phyloP scores from a whole-genome alignment of 176 grass and related monocot genomes.

The Eremochloa ophiuroides region DNA sequence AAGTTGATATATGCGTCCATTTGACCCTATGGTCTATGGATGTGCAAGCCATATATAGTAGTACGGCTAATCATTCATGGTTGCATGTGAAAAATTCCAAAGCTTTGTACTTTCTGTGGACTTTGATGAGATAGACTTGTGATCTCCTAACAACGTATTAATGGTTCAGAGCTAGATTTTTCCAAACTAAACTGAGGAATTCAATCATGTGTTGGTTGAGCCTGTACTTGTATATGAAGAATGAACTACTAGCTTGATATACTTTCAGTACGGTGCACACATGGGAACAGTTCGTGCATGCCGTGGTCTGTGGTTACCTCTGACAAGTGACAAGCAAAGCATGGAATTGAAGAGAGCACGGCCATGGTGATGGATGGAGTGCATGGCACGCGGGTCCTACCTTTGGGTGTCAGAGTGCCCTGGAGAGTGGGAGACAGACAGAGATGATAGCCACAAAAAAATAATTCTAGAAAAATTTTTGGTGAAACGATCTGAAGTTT shows the following conservation, averaged over 20 bases:
- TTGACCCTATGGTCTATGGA: not conserved
- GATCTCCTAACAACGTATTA: not conserved
- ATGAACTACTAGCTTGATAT: not conserved
- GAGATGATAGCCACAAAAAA: not conserved
- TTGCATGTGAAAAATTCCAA: slow-evolving; percentile 17
- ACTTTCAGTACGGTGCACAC: not conserved
- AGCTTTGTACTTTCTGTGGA: slow-evolving; percentile 12
- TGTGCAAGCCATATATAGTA: not conserved
- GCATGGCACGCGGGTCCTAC: not conserved
- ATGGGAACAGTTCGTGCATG: slow-evolving; percentile 25
- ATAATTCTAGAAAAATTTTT: too few relatives aligned
- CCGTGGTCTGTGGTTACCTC: not conserved
- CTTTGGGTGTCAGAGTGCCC: not conserved
- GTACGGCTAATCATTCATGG: not conserved
- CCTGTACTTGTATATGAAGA: not conserved
- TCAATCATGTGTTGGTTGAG: not conserved
- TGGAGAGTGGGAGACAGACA: not conserved
- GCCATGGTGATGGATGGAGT: not conserved
- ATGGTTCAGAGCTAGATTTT: slow-evolving; percentile 6
- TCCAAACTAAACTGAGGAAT: slow-evolving; percentile 14
- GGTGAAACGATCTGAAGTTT: too few relatives aligned
- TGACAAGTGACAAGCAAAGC: not conserved
- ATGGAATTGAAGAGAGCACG: not conserved
- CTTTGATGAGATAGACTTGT: not conserved
- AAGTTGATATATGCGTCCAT: not conserved